A percentile compares a stretch with the other conserved stretches of the same genome.
Evolutionary conservation across 345 rosid species (phyloP).

Genomic region (Eucalyptus sp.): DNA sequence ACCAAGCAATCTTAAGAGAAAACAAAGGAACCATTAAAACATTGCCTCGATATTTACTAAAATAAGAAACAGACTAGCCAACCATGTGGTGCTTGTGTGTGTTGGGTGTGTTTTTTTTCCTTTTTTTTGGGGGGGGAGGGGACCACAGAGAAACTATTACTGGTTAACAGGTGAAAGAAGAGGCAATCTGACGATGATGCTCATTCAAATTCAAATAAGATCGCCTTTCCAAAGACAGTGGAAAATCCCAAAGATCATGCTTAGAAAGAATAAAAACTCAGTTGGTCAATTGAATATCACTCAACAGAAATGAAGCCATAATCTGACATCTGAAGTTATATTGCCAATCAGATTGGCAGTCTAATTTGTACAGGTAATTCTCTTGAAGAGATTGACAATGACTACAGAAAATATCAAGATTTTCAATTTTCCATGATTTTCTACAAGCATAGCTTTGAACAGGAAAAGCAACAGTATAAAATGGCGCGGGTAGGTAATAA

Average conservation of each 20-base stretch:
- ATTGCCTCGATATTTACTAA: background rate
- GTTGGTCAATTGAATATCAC: background rate
- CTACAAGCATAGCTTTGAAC: background rate
- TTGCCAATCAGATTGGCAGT: background rate
- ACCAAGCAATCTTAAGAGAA: constrained; percentile 71
- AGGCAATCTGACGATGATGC: background rate
- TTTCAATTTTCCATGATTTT: background rate
- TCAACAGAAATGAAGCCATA: background rate
- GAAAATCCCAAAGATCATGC: background rate
- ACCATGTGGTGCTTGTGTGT: background rate
- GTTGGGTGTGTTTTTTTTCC: too few relatives aligned
- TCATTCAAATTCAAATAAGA: background rate
- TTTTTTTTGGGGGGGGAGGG: background rate
- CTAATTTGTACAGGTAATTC: background rate
- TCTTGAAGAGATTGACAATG: background rate
- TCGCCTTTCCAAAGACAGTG: background rate
- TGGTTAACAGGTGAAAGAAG: background rate
- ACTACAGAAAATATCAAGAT: background rate
- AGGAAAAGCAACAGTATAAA: background rate
- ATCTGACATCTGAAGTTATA: background rate
- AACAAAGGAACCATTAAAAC: background rate
- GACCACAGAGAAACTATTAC: background rate
- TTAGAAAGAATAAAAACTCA: background rate
- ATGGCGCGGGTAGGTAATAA: background rate
- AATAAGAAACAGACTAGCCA: background rate